Conservation (phyloP, 1,284 basidiomycete species). For the Cryptococcus sp. region DNA sequence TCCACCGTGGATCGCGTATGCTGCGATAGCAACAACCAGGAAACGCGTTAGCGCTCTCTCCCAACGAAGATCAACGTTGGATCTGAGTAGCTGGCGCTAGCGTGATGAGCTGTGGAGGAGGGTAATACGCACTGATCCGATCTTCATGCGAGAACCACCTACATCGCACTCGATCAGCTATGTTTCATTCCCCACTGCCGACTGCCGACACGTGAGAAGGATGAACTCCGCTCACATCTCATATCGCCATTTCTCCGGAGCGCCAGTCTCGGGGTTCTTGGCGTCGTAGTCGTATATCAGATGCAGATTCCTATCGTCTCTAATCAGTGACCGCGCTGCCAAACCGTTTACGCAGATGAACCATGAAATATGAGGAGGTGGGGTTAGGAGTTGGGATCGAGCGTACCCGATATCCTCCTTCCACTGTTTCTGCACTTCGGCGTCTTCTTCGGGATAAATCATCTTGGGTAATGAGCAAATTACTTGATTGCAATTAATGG, state of each 20-base stretch:
- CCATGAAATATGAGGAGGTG: too few relatives aligned
- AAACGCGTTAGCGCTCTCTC: too few relatives aligned
- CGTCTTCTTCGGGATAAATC: slow-evolving; percentile 7
- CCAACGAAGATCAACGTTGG: too few relatives aligned
- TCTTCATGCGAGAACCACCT: slow-evolving; percentile 17
- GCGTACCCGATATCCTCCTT: slow-evolving; percentile 13
- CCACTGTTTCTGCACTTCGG: slow-evolving; percentile 6
- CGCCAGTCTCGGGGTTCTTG: slow-evolving; percentile 11
- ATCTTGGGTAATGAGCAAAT: too few relatives aligned
- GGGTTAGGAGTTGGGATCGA: too few relatives aligned
- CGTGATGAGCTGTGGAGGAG: background rate
- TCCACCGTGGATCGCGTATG: slow-evolving; percentile 15
- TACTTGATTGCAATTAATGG: too few relatives aligned
- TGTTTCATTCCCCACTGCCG: too few relatives aligned
- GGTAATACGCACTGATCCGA: slow-evolving; percentile 4
- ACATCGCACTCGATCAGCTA: background rate
- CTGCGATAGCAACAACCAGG: background rate
- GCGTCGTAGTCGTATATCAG: slow-evolving; percentile 15
- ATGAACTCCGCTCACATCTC: slow-evolving; percentile 8
- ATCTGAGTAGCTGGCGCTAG: background rate
- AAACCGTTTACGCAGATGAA: background rate
- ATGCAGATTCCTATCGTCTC: slow-evolving; percentile 6
- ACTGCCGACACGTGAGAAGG: too few relatives aligned
- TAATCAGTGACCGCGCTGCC: background rate
- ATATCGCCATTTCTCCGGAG: slow-evolving; percentile 14